Conservation (phyloP, 768 basidiomycete genomes). For the Naematelia aurantialba region DNA sequence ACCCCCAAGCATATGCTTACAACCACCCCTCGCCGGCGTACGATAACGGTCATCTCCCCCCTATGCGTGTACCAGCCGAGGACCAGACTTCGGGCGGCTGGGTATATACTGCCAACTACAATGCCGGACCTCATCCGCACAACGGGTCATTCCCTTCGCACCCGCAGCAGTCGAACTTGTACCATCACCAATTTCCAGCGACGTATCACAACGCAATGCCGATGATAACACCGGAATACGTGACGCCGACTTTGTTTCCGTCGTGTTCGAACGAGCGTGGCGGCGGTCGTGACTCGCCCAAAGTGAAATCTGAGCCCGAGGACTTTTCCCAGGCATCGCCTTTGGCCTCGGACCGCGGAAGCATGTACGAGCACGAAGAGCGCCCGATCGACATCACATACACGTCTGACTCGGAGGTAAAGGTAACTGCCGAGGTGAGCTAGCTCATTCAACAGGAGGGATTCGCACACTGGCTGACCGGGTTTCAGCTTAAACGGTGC, state of each 20-base stretch:
- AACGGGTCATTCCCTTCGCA: background rate
- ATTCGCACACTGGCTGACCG: background rate
- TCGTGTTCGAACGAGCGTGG: background rate
- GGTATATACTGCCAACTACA: background rate
- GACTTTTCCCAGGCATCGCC: background rate
- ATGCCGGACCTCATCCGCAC: background rate
- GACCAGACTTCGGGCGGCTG: background rate
- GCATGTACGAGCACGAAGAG: background rate
- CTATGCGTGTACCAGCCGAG: background rate
- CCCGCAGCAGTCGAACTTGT: background rate
- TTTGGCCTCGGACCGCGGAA: background rate
- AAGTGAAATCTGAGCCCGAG: background rate
- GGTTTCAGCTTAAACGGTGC: background rate
- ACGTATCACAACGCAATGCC: background rate
- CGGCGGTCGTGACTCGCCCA: background rate
- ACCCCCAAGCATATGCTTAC: background rate
- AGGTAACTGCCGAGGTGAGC: slow-evolving; percentile 2
- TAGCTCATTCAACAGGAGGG: too few species aligned
- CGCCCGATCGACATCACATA: slow-evolving; percentile 1
- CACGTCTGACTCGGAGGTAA: slow-evolving; percentile 3
- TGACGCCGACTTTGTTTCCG: background rate
- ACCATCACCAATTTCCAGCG: background rate
- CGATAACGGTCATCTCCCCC: background rate
- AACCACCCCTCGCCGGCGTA: background rate
- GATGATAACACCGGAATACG: background rate